Base-by-base conservation (phyloP, 805 yeast genomes). In the Candida caryicola region DNA sequence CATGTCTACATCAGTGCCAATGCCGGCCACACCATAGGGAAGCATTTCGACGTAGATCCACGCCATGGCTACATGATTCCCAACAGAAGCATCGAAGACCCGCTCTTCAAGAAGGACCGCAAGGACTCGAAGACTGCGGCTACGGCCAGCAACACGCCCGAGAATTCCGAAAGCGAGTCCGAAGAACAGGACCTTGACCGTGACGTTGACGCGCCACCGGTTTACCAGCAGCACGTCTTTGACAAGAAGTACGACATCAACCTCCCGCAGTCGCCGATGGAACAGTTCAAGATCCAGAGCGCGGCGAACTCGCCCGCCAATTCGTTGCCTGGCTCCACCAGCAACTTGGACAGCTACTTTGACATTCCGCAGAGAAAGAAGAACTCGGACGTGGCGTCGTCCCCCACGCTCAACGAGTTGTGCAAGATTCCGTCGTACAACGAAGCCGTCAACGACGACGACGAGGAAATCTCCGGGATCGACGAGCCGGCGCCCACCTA, bases 1-100 rank as follows among this genome's bases (percentile, higher is more conserved):
- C 47, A 50, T 25, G 50, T 76, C 3, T 73, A 69, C 41, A 51
- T 74, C 13, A 66, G 72, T 37, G 62, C 73, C 3, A 60, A 61
- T 32, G 54, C 52, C 1, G 73, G 73, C 2, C 55, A 55, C 34
- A 67, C 61, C 5, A 45, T 51, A n/a, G 67, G 71, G 1, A 47
- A 49, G 14, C 67, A 62, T 38, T 59, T 46, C 41, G 65, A 58
- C 13, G 45, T 64, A 2, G 69, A 67, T 18, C 46, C 49, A 5
- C 49, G 53, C 25, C 34, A 32, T 17, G 67, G 66, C 10, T 31
- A 47, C 2, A 52, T 65, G 39, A 39, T 47, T 13, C 40, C 46
- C n/a, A 53, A 51, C 23, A 44, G 46, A 14, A 36, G 38, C 15
- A 43, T 45, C 13, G 59, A 56, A 16, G 70, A 65, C 33, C 41